phyloP scores from a whole-genome alignment of 2,329 filamentous ascomycete genomes.

The Cercospora sp. region DNA sequence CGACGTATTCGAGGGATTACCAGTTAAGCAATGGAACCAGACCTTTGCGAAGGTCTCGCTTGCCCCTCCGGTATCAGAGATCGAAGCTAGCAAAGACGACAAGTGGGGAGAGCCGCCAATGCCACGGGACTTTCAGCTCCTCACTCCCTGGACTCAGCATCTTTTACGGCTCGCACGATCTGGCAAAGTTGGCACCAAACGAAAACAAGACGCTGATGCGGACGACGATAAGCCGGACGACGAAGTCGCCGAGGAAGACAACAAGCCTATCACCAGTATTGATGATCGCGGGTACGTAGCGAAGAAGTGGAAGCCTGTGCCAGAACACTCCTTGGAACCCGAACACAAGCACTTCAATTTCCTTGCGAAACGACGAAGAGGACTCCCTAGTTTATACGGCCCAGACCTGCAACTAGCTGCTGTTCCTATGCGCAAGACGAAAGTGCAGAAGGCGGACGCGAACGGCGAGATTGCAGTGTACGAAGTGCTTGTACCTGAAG shows the following conservation, averaged over 20 bases:
- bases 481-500: slow-evolving; percentile 77
- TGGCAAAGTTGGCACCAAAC: slow-evolving; percentile 62
- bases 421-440: slow-evolving; percentile 69
- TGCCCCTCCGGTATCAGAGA: slow-evolving; percentile 35
- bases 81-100: slow-evolving; percentile 50
- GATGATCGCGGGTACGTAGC: slow-evolving; percentile 53
- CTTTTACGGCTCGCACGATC: slow-evolving; percentile 76
- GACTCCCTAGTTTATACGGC: slow-evolving; percentile 56
- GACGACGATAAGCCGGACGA: slow-evolving; percentile 60
- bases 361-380: slow-evolving; percentile 61
- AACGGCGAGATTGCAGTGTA: slow-evolving; percentile 79
- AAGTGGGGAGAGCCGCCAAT: slow-evolving; percentile 80
- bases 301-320: slow-evolving; percentile 59
- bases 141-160: slow-evolving; percentile 77
- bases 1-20: slow-evolving; percentile 71
- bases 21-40: slow-evolving; percentile 86
- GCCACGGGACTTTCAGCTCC: slow-evolving; percentile 79
- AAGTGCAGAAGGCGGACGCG: slow-evolving; percentile 70
- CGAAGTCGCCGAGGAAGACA: slow-evolving; percentile 42
- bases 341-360: slow-evolving; percentile 57
- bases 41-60: slow-evolving; percentile 34
- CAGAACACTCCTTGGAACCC: slow-evolving; percentile 57
- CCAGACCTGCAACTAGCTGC: slow-evolving; percentile 31
- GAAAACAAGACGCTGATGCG: slow-evolving; percentile 55
- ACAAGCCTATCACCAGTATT: slow-evolving; percentile 31